These are phyloP conservation scores for Magnusiomyces sp. DNA, from an alignment of 1,139 yeast genomes.

Conservation along the genomic window DNA sequence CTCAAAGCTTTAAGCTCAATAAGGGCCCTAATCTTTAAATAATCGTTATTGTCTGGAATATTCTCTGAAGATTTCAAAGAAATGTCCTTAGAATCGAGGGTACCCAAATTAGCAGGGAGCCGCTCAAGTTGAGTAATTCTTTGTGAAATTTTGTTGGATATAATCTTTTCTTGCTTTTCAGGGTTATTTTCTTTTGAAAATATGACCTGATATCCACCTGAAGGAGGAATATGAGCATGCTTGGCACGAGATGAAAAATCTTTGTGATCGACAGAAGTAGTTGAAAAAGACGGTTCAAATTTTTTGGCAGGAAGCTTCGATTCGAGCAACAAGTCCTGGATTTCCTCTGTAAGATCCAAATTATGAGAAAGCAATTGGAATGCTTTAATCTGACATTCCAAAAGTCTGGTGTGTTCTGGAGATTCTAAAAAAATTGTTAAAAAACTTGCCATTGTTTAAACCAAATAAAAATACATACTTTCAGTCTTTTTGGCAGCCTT, in stretches of 20 bases:
- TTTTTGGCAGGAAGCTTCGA: conserved; percentile 12
- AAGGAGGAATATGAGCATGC: conserved; percentile 28
- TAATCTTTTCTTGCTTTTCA: conserved; percentile 28
- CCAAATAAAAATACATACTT: conserved; percentile 1
- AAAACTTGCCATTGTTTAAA: not conserved
- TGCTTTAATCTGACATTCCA: conserved; percentile 64
- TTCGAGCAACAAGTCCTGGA: conserved; percentile 35
- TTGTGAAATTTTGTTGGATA: conserved; percentile 44
- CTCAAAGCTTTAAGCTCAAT: conserved; percentile 79
- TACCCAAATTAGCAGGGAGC: conserved; percentile 68
- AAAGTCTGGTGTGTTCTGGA: conserved; percentile 29
- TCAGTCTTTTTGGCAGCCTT: conserved; percentile 10
- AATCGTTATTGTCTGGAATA: conserved; percentile 36
- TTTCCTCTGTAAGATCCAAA: conserved; percentile 53
- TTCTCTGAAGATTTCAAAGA: conserved; percentile 39
- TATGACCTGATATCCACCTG: conserved; percentile 14
- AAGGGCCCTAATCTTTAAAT: conserved; percentile 52
- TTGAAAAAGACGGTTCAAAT: conserved; percentile 5
- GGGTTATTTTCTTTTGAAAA: not conserved
- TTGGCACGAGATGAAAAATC: conserved; percentile 29
- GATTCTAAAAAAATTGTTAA: conserved; percentile 1
- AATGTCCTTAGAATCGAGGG: conserved; percentile 41
- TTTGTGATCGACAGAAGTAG: conserved; percentile 19
- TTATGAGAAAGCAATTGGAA: conserved; percentile 72
- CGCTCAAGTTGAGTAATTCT: conserved; percentile 69